Evolutionary conservation across 2,329 filamentous ascomycete genomes (phyloP).

Genomic region (Aspergillus sp.): DNA sequence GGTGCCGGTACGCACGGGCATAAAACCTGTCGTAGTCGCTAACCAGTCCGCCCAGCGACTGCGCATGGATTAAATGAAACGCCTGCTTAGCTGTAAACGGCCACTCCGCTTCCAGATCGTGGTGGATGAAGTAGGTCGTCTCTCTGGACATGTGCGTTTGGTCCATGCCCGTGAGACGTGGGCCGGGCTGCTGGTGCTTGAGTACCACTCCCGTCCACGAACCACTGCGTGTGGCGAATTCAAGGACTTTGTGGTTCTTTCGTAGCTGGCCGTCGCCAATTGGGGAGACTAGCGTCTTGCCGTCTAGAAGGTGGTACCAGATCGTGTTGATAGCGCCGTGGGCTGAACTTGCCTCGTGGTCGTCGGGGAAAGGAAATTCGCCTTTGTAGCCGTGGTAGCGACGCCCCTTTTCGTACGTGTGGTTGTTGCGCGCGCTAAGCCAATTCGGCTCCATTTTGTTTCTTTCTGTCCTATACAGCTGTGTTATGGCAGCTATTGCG

Average conservation of each 20-base stretch:
- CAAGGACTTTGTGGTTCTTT: slow-evolving; percentile 5
- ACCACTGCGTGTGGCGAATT: slow-evolving; percentile 1
- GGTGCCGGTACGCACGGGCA: slow-evolving; percentile 3
- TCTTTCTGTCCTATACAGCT: background rate
- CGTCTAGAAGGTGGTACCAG: slow-evolving; percentile 3
- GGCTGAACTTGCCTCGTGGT: background rate
- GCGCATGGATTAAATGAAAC: slow-evolving; percentile 8
- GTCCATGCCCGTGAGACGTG: slow-evolving; percentile 2
- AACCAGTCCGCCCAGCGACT: slow-evolving; percentile 7
- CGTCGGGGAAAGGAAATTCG: slow-evolving; percentile 5
- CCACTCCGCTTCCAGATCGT: slow-evolving; percentile 5
- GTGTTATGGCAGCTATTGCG: too few relatives aligned
- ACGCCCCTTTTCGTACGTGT: slow-evolving; percentile 8
- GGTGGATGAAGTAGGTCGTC: slow-evolving; percentile 1
- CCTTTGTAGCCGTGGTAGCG: too few relatives aligned
- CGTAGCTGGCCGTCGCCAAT: background rate
- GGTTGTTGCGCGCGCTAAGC: background rate
- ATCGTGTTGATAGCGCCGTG: background rate
- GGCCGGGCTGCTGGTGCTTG: background rate
- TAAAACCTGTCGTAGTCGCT: slow-evolving; percentile 2
- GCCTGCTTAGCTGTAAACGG: slow-evolving; percentile 8
- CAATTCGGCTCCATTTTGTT: background rate
- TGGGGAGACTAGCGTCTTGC: slow-evolving; percentile 3
- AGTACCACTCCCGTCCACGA: background rate
- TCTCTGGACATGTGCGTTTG: background rate